Evolutionary conservation across 768 basidiomycete genomes (phyloP).

Genomic region (Punctularia strigosozonata): DNA sequence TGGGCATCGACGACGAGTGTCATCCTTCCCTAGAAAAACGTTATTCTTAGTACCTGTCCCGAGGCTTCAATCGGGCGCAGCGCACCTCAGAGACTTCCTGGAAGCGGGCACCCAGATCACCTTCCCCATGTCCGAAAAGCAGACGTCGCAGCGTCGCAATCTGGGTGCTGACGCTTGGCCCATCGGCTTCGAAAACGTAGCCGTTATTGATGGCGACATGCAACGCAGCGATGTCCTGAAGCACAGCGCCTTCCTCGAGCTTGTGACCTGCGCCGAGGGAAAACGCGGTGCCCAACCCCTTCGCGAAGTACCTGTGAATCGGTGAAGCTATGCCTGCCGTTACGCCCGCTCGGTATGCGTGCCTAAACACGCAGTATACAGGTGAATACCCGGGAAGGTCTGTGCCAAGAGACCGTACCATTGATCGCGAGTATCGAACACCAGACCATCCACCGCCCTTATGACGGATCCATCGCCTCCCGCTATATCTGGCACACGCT

Average conservation of each 20-base stretch:
- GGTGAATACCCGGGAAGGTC: constrained; percentile 6
- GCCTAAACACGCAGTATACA: constrained; percentile 17
- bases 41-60: constrained; percentile 1
- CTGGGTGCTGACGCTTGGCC: constrained; percentile 49
- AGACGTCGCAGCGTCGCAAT: constrained; percentile 41
- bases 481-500: constrained; percentile 29
- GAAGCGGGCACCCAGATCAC: constrained; percentile 20
- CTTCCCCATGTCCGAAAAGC: constrained; percentile 22
- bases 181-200: too few relatives aligned
- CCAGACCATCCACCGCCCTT: constrained; percentile 53
- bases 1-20: constrained; percentile 24
- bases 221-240: constrained; percentile 48
- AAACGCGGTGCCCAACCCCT: constrained; percentile 49
- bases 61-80: constrained; percentile 12
- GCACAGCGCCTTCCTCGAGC: constrained; percentile 43
- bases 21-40: constrained; percentile 15
- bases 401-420: constrained; percentile 26
- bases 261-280: constrained; percentile 42
- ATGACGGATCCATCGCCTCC: constrained; percentile 32
- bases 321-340: constrained; percentile 52
- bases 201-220: constrained; percentile 22
- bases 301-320: constrained; percentile 33
- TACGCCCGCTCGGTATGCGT: constrained; percentile 57
- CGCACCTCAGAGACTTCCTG: constrained; percentile 24
- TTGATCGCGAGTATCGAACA: constrained; percentile 37